Conservation (phyloP, 805 yeast species). For the Starmerella riodocensis region DNA sequence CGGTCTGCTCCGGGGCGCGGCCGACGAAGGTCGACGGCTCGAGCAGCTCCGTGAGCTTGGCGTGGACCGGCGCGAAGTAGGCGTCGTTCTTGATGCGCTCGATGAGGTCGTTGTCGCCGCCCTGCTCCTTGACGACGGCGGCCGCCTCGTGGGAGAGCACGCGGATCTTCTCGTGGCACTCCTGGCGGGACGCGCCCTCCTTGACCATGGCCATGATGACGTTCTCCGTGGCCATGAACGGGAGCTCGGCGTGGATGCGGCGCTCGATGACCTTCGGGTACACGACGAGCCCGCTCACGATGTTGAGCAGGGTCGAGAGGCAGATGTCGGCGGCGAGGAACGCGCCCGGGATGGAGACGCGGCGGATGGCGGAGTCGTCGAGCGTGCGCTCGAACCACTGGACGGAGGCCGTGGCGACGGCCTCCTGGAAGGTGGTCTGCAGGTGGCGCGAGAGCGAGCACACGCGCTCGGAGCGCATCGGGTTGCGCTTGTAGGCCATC, state of each 20-base stretch:
- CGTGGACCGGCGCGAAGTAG: slow-evolving; percentile 83
- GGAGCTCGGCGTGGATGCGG: slow-evolving; percentile 85
- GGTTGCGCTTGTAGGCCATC: slow-evolving; percentile 99
- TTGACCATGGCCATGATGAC: slow-evolving; percentile 99
- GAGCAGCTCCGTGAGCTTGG: slow-evolving; percentile 62
- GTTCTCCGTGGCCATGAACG: slow-evolving; percentile 99
- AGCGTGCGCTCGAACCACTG: slow-evolving; percentile 99
- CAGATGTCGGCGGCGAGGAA: slow-evolving; percentile 91
- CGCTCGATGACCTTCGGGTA: slow-evolving; percentile 98
- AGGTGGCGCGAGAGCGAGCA: slow-evolving; percentile 96
- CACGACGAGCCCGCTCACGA: slow-evolving; percentile 89
- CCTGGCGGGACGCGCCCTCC: slow-evolving; percentile 95
- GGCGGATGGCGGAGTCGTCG: slow-evolving; percentile 95
- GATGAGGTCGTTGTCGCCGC: slow-evolving; percentile 95
- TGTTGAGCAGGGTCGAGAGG: slow-evolving; percentile 76
- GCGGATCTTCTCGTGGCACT: slow-evolving; percentile 94
- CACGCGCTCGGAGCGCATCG: slow-evolving; percentile 98
- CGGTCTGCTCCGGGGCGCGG: slow-evolving; percentile 96
- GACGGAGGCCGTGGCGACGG: slow-evolving; percentile 91
- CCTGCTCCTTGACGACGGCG: slow-evolving; percentile 91
- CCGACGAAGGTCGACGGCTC: slow-evolving; percentile 94
- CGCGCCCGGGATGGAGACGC: slow-evolving; percentile 92
- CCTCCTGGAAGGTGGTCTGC: slow-evolving; percentile 82
- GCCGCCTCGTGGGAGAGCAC: slow-evolving; percentile 96
- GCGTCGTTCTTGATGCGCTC: slow-evolving; percentile 66